A percentile compares a stretch with the other conserved stretches of the same genome.
Evolutionary conservation across 192 early-diverging fungal genomes (phyloP).

Genomic region (Coemansia sp.): DNA sequence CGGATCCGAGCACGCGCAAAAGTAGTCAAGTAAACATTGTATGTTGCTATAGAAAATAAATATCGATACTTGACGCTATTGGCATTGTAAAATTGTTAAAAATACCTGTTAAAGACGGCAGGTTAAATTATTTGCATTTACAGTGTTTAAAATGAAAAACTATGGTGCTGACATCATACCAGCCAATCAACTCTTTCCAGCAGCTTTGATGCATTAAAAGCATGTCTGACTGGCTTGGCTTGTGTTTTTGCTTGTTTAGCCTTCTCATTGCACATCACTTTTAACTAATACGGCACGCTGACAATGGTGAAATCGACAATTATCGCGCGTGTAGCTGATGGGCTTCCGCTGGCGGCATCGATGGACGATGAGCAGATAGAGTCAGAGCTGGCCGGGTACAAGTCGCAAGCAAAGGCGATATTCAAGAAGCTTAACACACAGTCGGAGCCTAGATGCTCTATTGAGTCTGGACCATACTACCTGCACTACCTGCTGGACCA

Average conservation of each 20-base stretch:
- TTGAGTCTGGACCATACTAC: slow-evolving; percentile 85
- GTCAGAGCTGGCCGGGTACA: slow-evolving; percentile 87
- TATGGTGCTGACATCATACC: background rate
- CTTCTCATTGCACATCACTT: background rate
- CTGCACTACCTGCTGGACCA: slow-evolving; percentile 95
- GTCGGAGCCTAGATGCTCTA: slow-evolving; percentile 88
- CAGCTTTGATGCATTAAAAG: background rate
- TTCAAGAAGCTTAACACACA: slow-evolving; percentile 83
- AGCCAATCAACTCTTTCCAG: background rate
- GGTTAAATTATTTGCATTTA: no score
- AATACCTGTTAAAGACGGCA: no score
- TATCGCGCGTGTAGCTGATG: slow-evolving; percentile 91
- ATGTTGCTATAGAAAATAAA: slow-evolving; percentile 2
- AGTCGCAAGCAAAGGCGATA: slow-evolving; percentile 89
- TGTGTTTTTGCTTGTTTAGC: background rate
- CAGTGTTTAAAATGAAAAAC: no score
- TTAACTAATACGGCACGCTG: background rate
- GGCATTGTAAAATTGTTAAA: no score
- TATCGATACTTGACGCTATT: background rate
- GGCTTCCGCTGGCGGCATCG: slow-evolving; percentile 88
- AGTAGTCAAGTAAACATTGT: background rate
- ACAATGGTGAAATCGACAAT: slow-evolving; percentile 91
- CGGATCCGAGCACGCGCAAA: no score
- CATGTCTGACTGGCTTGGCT: background rate
- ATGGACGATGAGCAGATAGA: slow-evolving; percentile 88